phyloP scores from a whole-genome alignment of 2,329 filamentous ascomycete genomes.

The Sclerotinia glacialis region DNA sequence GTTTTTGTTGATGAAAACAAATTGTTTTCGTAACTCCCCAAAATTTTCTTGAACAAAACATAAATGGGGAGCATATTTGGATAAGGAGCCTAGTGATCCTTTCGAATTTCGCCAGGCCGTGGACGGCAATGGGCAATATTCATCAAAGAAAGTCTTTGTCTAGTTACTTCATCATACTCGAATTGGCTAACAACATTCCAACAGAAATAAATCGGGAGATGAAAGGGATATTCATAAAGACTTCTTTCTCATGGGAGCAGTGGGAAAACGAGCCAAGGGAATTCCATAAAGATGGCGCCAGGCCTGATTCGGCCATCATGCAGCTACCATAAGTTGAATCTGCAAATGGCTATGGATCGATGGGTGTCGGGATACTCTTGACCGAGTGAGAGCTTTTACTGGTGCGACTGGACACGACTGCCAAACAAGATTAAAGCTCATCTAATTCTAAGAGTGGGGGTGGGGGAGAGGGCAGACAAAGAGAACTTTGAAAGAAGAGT shows the following conservation, averaged over 20 bases:
- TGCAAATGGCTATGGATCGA: not conserved
- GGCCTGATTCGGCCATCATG: too few relatives aligned
- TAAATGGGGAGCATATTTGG: not conserved
- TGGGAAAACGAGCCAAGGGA: not conserved
- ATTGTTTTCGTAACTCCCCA: fast-evolving
- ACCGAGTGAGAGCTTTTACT: not conserved
- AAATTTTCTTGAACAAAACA: not conserved
- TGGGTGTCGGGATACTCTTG: not conserved
- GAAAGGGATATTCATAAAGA: too few relatives aligned
- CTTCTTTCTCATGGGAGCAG: too few relatives aligned
- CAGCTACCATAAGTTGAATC: too few relatives aligned
- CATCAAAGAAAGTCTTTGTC: not conserved
- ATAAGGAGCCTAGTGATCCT: not conserved
- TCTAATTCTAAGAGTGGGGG: not conserved
- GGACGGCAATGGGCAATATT: too few relatives aligned
- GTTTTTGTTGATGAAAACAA: not conserved
- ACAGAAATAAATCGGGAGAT: not conserved
- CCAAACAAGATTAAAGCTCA: not conserved
- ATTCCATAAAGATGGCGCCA: too few relatives aligned
- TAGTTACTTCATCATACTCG: not conserved
- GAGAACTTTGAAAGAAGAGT: not conserved
- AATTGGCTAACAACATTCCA: not conserved
- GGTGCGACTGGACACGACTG: not conserved
- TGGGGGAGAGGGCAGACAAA: not conserved
- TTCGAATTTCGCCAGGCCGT: not conserved